These are phyloP conservation scores for Falciphora oryzae DNA, from an alignment of 2,329 filamentous ascomycete genomes.

Conservation along the genomic window DNA sequence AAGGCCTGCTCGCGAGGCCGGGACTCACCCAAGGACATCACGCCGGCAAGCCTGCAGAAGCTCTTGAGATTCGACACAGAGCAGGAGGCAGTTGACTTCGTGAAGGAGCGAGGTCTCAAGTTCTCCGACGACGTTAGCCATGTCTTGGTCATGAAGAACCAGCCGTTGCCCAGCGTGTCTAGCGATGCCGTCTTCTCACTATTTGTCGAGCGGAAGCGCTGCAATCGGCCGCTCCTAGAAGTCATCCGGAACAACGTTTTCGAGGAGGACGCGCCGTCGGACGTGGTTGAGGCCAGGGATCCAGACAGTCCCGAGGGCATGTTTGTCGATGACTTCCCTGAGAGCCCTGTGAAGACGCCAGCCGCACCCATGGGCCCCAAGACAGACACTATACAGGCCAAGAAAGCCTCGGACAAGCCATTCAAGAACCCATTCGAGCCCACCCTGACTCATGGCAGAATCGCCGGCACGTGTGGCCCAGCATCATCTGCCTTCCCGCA, in stretches of 20 bases:
- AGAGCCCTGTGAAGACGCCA: neutral
- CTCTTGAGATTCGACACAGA: conserved; percentile 63
- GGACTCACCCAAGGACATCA: conserved; percentile 54
- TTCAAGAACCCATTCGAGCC: neutral
- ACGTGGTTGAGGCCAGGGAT: conserved; percentile 5
- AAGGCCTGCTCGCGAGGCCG: conserved; percentile 50
- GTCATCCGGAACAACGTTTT: conserved; percentile 52
- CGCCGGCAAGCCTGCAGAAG: conserved; percentile 47
- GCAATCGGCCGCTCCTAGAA: conserved; percentile 42
- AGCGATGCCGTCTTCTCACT: conserved; percentile 47
- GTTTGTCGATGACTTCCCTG: conserved; percentile 19
- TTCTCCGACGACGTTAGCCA: conserved; percentile 39
- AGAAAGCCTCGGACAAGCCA: neutral
- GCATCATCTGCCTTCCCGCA: neutral
- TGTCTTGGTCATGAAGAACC: conserved; percentile 32
- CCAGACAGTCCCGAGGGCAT: conserved; percentile 18
- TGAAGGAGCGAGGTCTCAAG: conserved; percentile 49
- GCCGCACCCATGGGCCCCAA: neutral
- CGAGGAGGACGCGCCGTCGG: conserved; percentile 26
- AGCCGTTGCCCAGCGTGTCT: conserved; percentile 21
- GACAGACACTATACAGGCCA: neutral
- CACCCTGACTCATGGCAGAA: neutral
- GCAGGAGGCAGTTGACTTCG: conserved; percentile 60
- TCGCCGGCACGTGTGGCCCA: neutral
- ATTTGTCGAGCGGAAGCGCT: conserved; percentile 57